Base-by-base conservation (phyloP, 2,329 filamentous ascomycete genomes). In the Verticillium albo-atrum region DNA sequence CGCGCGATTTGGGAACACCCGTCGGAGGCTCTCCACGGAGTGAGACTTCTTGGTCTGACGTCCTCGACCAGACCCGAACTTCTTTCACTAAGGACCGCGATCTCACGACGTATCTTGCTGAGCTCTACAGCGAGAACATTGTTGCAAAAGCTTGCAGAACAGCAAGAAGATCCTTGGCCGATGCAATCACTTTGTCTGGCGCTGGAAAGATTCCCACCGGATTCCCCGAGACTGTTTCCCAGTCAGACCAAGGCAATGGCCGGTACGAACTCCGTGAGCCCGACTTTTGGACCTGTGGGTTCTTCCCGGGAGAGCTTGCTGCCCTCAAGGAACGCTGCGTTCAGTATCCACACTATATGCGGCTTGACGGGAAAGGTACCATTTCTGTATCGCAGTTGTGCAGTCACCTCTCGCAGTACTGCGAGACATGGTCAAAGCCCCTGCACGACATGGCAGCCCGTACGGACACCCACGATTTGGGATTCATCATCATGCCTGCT, bases 401-500 rank as follows among this genome's bases (percentile, higher is more conserved):
- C 27, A 26, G 3, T 47, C 57, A 10, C 63, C 62, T 51, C 35
- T 34, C 57, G 20, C 56, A 65, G 34, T 59, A 70, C 14, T 68
- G 71, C 55, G 58, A 61, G n/a, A 59, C 57, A 12, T 76, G 72
- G 74, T 57, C 71, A 12, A 66, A 66, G 35, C 73, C 74, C 1
- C 62, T 78, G 0, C 71, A 77, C 57, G 62, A 55, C 14, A 77
- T 77, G 68, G 66, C 72, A 14, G 68, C 61, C 60, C 75, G 77
- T 25, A 82, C 72, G 3, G 78, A 83, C 58, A 84, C 80, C 0
- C 81, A 84, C 59, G 81, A 84, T 37, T 73, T 84, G 59, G 79
- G 80, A 0, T 84, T 84, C 62, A 83, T 84, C 47, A 74, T 82
- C 6, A 74, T 77, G 55, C 80, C 80, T 0, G 76, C 79, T 2